Evolutionary conservation across 2,329 filamentous ascomycete species (phyloP), one percentile per base, ranked within the genome.

Genomic region (Neofusicoccum sp.): DNA sequence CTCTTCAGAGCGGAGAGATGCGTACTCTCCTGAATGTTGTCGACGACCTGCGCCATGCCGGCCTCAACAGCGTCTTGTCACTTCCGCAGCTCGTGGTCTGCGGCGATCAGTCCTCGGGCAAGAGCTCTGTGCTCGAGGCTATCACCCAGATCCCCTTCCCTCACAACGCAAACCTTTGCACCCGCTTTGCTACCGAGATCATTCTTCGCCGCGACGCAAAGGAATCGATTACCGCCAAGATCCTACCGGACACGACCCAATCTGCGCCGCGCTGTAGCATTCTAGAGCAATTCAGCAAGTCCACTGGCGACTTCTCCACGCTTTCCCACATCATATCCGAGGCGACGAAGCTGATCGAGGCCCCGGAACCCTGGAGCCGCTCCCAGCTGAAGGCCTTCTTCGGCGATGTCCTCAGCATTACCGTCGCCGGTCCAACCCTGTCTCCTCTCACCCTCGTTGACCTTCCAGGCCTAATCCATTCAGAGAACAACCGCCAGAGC

Each of bases 81-180:
- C 48, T 50, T 37, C 48, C 48, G 1, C 91, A 92, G 67, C 86
- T 96, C 8, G 90, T 94, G 4, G 85, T 96, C 0, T 87, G 96
- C 0, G 93, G 93, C 0, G 92, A 96, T 52, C 93, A 97, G 70
- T 91, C 87, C 0, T 89, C 92, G 0, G 93, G 93, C 0, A 97
- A 97, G 72, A 92, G 88, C 0, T 92, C 83, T 0, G 72, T 80
- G 0, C 78, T 81, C 6, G 80, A 82, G 62, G 77, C 76, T 0
- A 74, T 81, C 3, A 77, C 76, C 1, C 67, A 69, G 1, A 63
- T 79, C 2, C 71, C 72, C 1, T 78, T 81, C 59, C 79, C 79
- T 37, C 72, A 73, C 3, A 70, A 72, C 28, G 69, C 67, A 33
- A 74, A 73, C 0, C 66, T 79, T 2, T 81, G 79, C 45, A 81